Percentiles rank a stretch among this genome's conserved stretches.
Conservation (phyloP, 148 eudicot species). For the Salicornia ramosissima region DNA sequence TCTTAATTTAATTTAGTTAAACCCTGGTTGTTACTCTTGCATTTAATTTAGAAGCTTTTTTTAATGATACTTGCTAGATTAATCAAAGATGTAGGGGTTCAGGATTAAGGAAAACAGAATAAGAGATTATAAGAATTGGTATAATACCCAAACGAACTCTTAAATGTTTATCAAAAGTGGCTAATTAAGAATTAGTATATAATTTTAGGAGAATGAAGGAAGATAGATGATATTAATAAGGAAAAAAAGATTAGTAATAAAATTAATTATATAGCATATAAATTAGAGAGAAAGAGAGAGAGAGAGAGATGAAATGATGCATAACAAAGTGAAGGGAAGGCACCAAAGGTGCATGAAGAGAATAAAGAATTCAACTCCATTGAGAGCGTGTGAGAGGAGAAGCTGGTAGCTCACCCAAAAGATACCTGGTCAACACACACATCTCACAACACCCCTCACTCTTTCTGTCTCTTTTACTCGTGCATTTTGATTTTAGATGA, state of each 20-base stretch:
- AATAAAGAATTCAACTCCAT: constrained; percentile 93
- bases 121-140: constrained; percentile 1
- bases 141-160: neutral
- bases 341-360: constrained; percentile 69
- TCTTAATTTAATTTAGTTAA: too few relatives aligned
- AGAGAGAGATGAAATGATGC: constrained; percentile 13
- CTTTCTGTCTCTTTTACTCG: constrained; percentile 24
- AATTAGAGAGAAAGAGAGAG: constrained; percentile 2
- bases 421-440: constrained; percentile 58
- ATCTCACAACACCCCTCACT: neutral
- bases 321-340: constrained; percentile 17
- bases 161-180: too few relatives aligned
- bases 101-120: neutral
- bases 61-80: constrained; percentile 6
- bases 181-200: constrained; percentile 9
- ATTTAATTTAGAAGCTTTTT: neutral
- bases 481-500: neutral
- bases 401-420: constrained; percentile 91
- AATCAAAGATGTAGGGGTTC: neutral
- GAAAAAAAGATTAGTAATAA: constrained; percentile 15
- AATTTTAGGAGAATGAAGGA: constrained; percentile 10
- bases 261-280: constrained; percentile 5
- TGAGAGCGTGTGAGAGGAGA: constrained; percentile 76
- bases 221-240: constrained; percentile 6
- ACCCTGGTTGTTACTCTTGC: neutral